Percentiles rank a stretch among this genome's conserved stretches.
Evolutionary conservation across 164 flowering plant genomes (phyloP).

Genomic region (Malania oleifera): DNA sequence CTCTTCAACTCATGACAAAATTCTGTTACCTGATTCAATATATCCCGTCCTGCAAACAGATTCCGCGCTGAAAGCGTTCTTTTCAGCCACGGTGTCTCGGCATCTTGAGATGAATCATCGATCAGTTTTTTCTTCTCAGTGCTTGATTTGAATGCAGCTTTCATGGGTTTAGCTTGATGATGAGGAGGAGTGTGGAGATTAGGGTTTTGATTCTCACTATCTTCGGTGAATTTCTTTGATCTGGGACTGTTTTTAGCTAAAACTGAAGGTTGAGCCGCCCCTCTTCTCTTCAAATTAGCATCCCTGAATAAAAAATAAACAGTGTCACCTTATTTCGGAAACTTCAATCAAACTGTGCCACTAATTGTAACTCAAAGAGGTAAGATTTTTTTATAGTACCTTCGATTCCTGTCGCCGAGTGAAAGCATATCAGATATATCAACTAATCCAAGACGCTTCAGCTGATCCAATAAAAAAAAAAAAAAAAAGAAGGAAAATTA

Average conservation of each 20-base stretch:
- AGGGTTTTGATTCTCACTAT: conserved; percentile 69
- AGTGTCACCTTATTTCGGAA: no score
- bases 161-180: conserved; percentile 24
- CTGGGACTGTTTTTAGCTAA: conserved; percentile 8
- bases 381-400: conserved; percentile 26
- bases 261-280: conserved; percentile 19
- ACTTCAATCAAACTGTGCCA: no score
- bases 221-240: conserved; percentile 27
- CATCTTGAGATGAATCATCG: conserved; percentile 15
- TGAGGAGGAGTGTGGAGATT: conserved; percentile 39
- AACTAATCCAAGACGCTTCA: conserved; percentile 26
- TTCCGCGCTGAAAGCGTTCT: conserved; percentile 69
- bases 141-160: conserved; percentile 53
- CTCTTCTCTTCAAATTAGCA: conserved; percentile 53
- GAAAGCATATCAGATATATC: conserved; percentile 32
- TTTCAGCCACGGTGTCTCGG: conserved; percentile 38
- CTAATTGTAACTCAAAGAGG: no score
- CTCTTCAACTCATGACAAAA: conserved; percentile 84
- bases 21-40: conserved; percentile 66
- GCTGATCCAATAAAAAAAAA: not conserved
- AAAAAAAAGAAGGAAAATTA: not conserved
- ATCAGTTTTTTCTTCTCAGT: conserved; percentile 31
- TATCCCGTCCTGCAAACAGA: conserved; percentile 61
- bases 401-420: conserved; percentile 37
- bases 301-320: conserved; percentile 38